These are phyloP conservation scores for Canavalia ensiformis DNA, from an alignment of 306 rosid species.

Conservation along the genomic window DNA sequence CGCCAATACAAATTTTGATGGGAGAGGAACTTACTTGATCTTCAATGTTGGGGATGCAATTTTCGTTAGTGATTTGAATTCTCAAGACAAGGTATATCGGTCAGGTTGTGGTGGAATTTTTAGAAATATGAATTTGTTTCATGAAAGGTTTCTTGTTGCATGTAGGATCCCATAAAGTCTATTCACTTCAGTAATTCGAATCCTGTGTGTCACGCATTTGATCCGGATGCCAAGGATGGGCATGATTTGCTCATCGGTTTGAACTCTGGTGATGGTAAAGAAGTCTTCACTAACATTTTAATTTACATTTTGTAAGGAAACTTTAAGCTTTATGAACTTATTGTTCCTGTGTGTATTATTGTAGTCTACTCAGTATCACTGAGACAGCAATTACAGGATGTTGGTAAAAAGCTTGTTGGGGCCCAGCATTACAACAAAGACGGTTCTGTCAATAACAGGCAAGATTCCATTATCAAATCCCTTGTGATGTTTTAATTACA, in stretches of 20 bases:
- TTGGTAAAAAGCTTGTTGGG: constrained; percentile 94
- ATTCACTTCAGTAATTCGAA: constrained; percentile 91
- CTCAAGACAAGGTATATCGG: constrained; percentile 87
- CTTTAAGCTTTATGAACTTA: constrained; percentile 53
- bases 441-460: constrained; percentile 92
- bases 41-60: constrained; percentile 97
- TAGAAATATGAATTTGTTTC: constrained; percentile 47
- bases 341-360: constrained; percentile 54
- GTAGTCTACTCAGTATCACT: constrained; percentile 97
- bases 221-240: constrained; percentile 94
- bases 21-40: constrained; percentile 88
- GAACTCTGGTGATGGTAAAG: constrained; percentile 91
- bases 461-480: constrained; percentile 52
- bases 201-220: constrained; percentile 93
- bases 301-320: constrained; percentile 29
- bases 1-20: constrained; percentile 85
- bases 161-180: constrained; percentile 97
- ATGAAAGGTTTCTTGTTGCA: constrained; percentile 52
- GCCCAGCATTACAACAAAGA: constrained; percentile 98
- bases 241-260: constrained; percentile 94
- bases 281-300: constrained; percentile 25
- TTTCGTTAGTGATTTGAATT: constrained; percentile 92
- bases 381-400: constrained; percentile 99
- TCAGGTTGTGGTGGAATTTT: constrained; percentile 13
- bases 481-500: constrained; percentile 5